Evolutionary conservation across 2,329 filamentous ascomycete genomes (phyloP).

Genomic region (Pseudogymnoascus sp.): DNA sequence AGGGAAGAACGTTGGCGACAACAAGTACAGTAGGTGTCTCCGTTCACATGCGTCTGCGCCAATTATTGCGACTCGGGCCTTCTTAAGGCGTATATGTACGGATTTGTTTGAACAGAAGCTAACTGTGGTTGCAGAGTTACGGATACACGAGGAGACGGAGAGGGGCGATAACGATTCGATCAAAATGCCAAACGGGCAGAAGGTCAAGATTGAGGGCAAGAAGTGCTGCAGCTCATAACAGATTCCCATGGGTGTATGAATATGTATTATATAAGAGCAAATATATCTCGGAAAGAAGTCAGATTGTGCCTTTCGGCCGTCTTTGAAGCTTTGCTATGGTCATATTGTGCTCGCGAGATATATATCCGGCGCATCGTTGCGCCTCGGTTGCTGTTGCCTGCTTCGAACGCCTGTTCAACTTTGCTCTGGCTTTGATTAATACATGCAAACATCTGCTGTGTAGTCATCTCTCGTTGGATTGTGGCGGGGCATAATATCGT

Average conservation of each 20-base stretch:
- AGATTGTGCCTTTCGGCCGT: neutral
- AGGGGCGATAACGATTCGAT: slow-evolving; percentile 88
- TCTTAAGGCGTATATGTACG: neutral
- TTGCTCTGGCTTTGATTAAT: neutral
- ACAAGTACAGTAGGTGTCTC: slow-evolving; percentile 52
- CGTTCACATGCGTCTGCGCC: neutral
- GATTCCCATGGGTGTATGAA: neutral
- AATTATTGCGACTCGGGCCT: neutral
- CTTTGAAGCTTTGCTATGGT: neutral
- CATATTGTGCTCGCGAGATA: neutral
- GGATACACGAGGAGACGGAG: slow-evolving; percentile 87
- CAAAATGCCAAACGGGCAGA: slow-evolving; percentile 45
- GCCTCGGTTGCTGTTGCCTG: neutral
- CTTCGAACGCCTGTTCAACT: neutral
- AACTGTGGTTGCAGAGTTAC: slow-evolving; percentile 56
- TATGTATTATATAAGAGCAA: slow-evolving; percentile 2
- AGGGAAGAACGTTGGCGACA: slow-evolving; percentile 47
- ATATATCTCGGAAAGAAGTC: neutral
- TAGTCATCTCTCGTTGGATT: neutral
- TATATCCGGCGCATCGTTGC: neutral
- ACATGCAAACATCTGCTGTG: neutral
- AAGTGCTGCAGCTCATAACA: slow-evolving; percentile 18
- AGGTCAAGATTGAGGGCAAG: slow-evolving; percentile 29
- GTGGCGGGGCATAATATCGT: neutral
- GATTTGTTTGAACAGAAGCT: neutral